These are phyloP conservation scores for Hepatocystis sp. DNA, from an alignment of 169 alveolate genomes.

Conservation along the genomic window DNA sequence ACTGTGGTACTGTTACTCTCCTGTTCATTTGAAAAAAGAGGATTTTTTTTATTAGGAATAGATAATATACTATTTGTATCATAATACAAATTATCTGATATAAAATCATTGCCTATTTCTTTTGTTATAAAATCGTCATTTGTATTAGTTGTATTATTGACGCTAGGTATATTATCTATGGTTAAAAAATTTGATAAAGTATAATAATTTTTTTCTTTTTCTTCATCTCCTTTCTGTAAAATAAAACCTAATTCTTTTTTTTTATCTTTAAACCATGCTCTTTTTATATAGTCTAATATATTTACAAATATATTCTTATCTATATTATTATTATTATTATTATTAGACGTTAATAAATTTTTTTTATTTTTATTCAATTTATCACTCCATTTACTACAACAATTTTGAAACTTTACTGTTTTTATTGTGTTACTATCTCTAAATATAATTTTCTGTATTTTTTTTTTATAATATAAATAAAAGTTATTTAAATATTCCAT, in stretches of 20 bases:
- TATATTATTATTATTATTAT: slow-evolving; percentile 29
- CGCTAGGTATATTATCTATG: slow-evolving; percentile 10
- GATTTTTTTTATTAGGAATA: too few species aligned
- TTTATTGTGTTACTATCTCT: slow-evolving; percentile 12
- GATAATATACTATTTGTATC: too few species aligned
- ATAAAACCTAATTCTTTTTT: slow-evolving; percentile 11
- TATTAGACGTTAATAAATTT: too few species aligned
- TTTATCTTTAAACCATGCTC: slow-evolving; percentile 14
- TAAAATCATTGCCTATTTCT: background rate
- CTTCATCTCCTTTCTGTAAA: slow-evolving; percentile 1
- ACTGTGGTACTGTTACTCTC: too few species aligned
- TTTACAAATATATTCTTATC: slow-evolving; percentile 48
- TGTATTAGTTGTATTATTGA: background rate
- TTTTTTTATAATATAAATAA: slow-evolving; percentile 1
- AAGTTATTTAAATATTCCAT: slow-evolving; percentile 48
- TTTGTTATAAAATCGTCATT: background rate
- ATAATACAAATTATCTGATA: background rate
- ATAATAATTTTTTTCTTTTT: slow-evolving; percentile 26
- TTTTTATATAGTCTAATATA: slow-evolving; percentile 21
- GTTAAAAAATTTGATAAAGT: slow-evolving; percentile 20
- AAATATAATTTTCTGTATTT: slow-evolving; percentile 10
- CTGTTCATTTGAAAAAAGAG: too few species aligned
- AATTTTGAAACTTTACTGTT: slow-evolving; percentile 30
- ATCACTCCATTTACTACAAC: slow-evolving; percentile 67
- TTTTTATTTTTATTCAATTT: slow-evolving; percentile 25